Evolutionary conservation across 2,329 filamentous ascomycete species (phyloP), one percentile per base, ranked within the genome.

Genomic region (Fusarium denticulatum): DNA sequence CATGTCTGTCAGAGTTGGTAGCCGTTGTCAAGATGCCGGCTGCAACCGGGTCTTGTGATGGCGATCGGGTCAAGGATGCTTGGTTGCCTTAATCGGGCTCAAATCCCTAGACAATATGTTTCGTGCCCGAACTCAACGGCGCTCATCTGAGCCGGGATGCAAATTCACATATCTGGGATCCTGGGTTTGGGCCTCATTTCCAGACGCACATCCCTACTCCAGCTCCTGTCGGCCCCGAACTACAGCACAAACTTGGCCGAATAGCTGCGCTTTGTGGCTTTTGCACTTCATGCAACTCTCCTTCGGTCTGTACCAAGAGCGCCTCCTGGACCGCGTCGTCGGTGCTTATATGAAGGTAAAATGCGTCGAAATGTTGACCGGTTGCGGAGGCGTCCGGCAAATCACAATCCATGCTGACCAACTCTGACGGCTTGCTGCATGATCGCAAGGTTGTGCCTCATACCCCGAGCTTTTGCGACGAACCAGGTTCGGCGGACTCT

Each of bases 31-130:
- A 68, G 61, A 50, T 62, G 56, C 71, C 69, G 60, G 63, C 67
- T 68, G 71, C 64, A 72, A 55, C 52, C 60, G 61, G 73, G 64
- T 67, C 69, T 73, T 67, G 75, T 73, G 71, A 74, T 72, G 71
- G 55, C 62, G 55, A 72, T 62, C 45, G 47, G 56, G 28, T 49
- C 69, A 71, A 63, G 71, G 71, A 73, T 69, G 47, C 30, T 42
- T 50, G 67, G 67, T 72, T 76, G 67, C 66, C 71, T 73, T 64
- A 30, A 59, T 75, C 60, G 52, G 75, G 71, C 68, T 61, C 52
- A 32, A 56, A 62, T 45, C 64, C 45, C 20, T 30, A 52, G 18
- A 34, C 45, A 39, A 28, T 47, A 30, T 30, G 53, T 40, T 64
- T 49, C 36, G 45, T 64, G 60, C 64, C 65, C 55, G 49, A 72